A percentile compares a stretch with the other conserved stretches of the same genome.
These are phyloP conservation scores for Hygrophorus pudorinus DNA, from an alignment of 768 basidiomycete genomes.

Conservation along the genomic window DNA sequence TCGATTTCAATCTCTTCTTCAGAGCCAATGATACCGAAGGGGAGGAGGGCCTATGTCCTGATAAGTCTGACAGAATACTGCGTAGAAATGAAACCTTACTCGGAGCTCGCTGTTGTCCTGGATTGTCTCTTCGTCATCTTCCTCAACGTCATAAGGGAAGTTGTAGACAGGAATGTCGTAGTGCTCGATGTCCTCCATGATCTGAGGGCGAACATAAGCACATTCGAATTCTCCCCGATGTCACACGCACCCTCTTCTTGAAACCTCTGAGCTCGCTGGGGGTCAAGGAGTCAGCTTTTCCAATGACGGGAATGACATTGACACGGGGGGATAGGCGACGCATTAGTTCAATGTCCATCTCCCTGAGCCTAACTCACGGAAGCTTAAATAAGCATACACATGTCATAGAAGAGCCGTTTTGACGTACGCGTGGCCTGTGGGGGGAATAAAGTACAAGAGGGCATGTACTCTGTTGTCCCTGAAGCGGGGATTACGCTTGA, in stretches of 20 bases:
- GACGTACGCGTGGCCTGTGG: conserved; percentile 92
- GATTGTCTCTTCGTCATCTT: conserved; percentile 98
- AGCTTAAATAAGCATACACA: conserved; percentile 1
- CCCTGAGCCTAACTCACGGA: conserved; percentile 54
- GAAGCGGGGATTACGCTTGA: conserved; percentile 99
- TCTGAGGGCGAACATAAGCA: conserved; percentile 33
- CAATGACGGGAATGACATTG: conserved; percentile 97
- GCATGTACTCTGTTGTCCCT: conserved; percentile 97
- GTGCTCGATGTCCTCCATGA: conserved; percentile 99
- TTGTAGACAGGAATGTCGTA: conserved; percentile 98
- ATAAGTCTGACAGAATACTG: conserved; percentile 4
- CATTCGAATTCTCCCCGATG: not conserved
- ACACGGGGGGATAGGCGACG: conserved; percentile 94
- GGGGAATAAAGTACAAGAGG: conserved; percentile 95
- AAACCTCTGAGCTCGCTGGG: conserved; percentile 88
- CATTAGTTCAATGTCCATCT: conserved; percentile 99
- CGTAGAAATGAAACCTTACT: conserved; percentile 29
- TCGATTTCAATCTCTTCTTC: conserved; percentile 95
- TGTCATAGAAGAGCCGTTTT: not conserved
- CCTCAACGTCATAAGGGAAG: conserved; percentile 98
- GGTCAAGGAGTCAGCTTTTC: conserved; percentile 93
- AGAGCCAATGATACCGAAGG: conserved; percentile 95
- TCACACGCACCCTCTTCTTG: conserved; percentile 72
- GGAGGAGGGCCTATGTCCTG: conserved; percentile 66
- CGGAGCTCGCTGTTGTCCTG: conserved; percentile 94